A percentile compares a stretch with the other conserved stretches of the same genome.
These are phyloP conservation scores for Mycena leptocephala DNA, from an alignment of 768 basidiomycete genomes.

Conservation along the genomic window DNA sequence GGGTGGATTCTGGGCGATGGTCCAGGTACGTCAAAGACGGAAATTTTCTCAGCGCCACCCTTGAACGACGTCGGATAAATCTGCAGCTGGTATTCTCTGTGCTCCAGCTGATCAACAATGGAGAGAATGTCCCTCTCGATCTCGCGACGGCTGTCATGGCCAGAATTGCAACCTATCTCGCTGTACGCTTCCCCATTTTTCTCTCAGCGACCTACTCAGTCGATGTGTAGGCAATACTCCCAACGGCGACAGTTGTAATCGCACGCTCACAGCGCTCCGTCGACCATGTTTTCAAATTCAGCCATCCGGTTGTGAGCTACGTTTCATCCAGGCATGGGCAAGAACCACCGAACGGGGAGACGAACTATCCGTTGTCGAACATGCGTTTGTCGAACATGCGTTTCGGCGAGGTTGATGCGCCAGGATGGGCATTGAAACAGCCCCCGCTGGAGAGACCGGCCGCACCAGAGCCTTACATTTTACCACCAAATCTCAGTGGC, in stretches of 20 bases:
- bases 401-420: no score
- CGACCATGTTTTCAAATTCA: constrained; percentile 6
- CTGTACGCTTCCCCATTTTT: constrained; percentile 4
- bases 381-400: no score
- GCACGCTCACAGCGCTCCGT: constrained; percentile 8
- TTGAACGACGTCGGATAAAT: not conserved
- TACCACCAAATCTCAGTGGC: no score
- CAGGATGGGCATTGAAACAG: no score
- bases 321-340: not conserved
- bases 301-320: not conserved
- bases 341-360: no score
- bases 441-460: no score
- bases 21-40: constrained; percentile 16
- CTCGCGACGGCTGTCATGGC: constrained; percentile 22
- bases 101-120: constrained; percentile 1
- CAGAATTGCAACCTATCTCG: constrained; percentile 21
- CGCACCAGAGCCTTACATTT: no score
- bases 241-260: constrained; percentile 30
- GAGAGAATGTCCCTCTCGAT: constrained; percentile 1
- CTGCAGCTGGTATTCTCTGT: constrained; percentile 3
- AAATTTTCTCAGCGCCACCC: not conserved
- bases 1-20: constrained; percentile 21
- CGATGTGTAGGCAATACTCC: constrained; percentile 34
- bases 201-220: not conserved
- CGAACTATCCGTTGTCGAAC: no score